Base-by-base conservation (phyloP, 306 rosid species). In the Corylus heterophylla region DNA sequence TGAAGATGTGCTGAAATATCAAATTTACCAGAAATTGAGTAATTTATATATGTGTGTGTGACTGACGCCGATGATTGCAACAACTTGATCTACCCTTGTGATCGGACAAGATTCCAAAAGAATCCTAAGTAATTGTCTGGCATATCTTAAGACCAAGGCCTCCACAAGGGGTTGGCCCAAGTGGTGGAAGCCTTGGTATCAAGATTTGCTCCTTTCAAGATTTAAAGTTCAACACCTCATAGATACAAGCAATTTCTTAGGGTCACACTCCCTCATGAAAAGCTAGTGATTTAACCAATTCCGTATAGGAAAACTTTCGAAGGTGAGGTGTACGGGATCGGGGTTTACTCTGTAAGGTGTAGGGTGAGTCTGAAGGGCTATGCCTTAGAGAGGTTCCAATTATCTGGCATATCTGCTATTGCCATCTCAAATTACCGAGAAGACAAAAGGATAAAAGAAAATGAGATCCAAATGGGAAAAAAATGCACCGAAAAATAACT, bases 221-320 rank as follows among this genome's bases (percentile, higher is more conserved):
- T 22, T 0, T 0, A 22, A 22, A 0, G 0, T 22, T 22, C 0
- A 22, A 22, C 0, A 22, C 25, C 25, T 22, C 25, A 22, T 22
- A 0, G 25, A 0, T 22, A 22, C 25, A 22, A 22, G 0, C 25
- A 22, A 22, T 22, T 0, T 0, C 25, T 22, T 22, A 0, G 25
- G 0, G 25, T 0, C 25, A 22, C 25, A 22, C 25, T 0, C 0
- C 25, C 25, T 22, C 0, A 0, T 22, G 25, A 22, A 22, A 22
- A 22, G 25, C 25, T 0, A 22, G 25, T 0, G 25, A 22, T 22
- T 22, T 22, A 0, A 22, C 25, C 25, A 22, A 0, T 0, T 22
- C 0, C 0, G 25, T 22, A 0, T 22, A 22, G 0, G 0, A 0
- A 22, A 22, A 22, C 0, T 22, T 22, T 0, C 0, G 0, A 22